Evolutionary conservation across 495 filamentous ascomycete species (phyloP), one percentile per base, ranked within the genome.

Genomic region (Aspergillus ellipticus): DNA sequence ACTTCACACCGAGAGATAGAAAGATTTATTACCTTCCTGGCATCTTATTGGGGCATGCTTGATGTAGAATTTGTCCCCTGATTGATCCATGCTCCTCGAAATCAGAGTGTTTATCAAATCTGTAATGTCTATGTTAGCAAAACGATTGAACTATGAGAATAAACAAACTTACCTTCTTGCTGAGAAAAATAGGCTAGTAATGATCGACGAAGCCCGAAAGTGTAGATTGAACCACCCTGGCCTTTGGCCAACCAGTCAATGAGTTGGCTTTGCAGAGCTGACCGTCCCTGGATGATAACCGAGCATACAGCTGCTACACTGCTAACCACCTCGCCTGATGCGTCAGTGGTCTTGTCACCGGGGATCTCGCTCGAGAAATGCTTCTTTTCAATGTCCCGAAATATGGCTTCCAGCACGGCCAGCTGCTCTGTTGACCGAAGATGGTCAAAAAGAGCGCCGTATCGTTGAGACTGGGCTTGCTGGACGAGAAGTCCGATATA

Each of bases 51-150:
- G 86, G 5, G 86, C 83, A 66, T 96, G 90, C 55, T 85, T 89
- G 61, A 97, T 91, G 63, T 87, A 92, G 33, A 97, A 75, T 50
- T 89, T 84, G 60, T 97, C 92, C 10, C 87, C 89, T 65, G 96
- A 96, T 33, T 88, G 80, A 46, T 73, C 72, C 22, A 96, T 73
- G 49, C 77, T 77, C 63, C 84, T 88, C 55, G 89, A 82, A 16
- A 95, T 63, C 10, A 95, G 64, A 4, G 62, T 68, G 24, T 79
- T 73, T 16, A 91, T 67, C 8, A 75, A 67, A 4, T 80, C 77
- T 82, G 49, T n/a, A 49, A 41, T 17, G 48, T 17, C 10, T 22
- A n/a, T 43, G 49, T 73, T 65, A 72, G 62, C 31, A 53, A 31
- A 37, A 6, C 20, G 6, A n/a, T n/a, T n/a, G n/a, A 37, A 57